Evolutionary conservation across 176 grass and related monocot genomes (phyloP), one percentile per base, ranked within the genome.

Genomic region (Dendrocalamus sinicus): DNA sequence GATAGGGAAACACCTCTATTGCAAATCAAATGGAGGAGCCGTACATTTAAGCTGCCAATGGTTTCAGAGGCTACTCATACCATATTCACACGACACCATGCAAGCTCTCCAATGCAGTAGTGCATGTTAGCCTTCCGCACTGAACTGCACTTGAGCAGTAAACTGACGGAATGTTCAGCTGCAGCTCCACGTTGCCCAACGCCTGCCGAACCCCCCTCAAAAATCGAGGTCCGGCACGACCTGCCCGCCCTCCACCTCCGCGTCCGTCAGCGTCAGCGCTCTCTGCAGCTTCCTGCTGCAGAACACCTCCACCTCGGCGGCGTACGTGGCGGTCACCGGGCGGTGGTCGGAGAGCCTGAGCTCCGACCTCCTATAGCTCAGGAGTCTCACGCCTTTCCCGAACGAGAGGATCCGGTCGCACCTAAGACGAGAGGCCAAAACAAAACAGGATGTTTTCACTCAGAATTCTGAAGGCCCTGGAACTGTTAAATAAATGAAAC

Each of bases 251-350:
- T 98, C 95, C 16, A 98, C 85, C 72, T 98, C 93, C 32, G 92
- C 96, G 85, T 98, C 47, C 10, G 96, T 98, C 24, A 98, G 89
- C 73, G 91, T 92, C 12, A 98, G 82, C 32, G 96, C 96, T 81
- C 70, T 79, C 89, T 98, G 96, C 72, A 98, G 96, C 84, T 96
- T 98, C 83, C 61, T 66, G 28, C 89, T 89, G 60, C 78, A 86
- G 88, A 98, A 96, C 58, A 95, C 85, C 84, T 98, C 96, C 72
- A 98, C 86, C 89, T 98, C 96, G 32, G 86, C 91, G 69, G 75
- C 88, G 86, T 89, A 95, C 58, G 88, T 78, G 13, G 96, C 93
- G 10, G 78, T 81, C 46, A 98, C 96, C 20, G 91, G 93, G 67
- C 92, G 94, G 78, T 98, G 96, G 86, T 98, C 96, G 8, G 96